Evolutionary conservation across 768 basidiomycete genomes (phyloP).

Genomic region (Rhodotorula graminis): DNA sequence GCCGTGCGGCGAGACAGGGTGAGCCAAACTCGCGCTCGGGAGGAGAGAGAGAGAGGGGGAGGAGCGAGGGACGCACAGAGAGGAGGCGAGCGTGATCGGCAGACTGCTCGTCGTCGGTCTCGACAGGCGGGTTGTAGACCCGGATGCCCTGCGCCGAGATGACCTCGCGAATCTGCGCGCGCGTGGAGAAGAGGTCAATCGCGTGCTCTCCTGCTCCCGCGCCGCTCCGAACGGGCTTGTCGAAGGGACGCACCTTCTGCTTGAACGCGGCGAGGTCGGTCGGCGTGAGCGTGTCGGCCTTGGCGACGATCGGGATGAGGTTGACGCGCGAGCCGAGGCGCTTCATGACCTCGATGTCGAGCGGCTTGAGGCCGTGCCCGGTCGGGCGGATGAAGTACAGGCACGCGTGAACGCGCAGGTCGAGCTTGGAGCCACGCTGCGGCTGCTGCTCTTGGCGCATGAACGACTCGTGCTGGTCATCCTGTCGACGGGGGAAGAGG

Average conservation of each 20-base stretch:
- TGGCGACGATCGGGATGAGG: conserved; percentile 93
- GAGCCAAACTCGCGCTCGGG: too few relatives aligned
- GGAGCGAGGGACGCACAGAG: conserved; percentile 42
- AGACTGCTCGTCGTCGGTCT: conserved; percentile 75
- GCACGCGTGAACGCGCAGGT: conserved; percentile 92
- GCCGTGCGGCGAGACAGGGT: too few relatives aligned
- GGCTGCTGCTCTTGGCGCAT: conserved; percentile 91
- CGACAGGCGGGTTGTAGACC: conserved; percentile 89
- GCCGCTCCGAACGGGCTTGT: too few relatives aligned
- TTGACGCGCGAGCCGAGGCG: conserved; percentile 96
- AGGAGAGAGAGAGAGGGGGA: neutral
- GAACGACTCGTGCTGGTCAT: conserved; percentile 51
- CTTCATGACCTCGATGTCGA: conserved; percentile 99
- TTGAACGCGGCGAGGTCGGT: conserved; percentile 88
- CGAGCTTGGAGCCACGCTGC: conserved; percentile 86
- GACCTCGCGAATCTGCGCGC: conserved; percentile 72
- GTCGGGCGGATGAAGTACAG: conserved; percentile 94
- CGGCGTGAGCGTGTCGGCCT: conserved; percentile 95
- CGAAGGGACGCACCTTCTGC: conserved; percentile 62
- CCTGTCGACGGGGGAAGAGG: conserved; percentile 20
- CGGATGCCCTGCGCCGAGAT: conserved; percentile 86
- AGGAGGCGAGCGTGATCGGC: conserved; percentile 84
- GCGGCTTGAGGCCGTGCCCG: conserved; percentile 90
- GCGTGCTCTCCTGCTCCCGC: too few relatives aligned
- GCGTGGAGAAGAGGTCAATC: neutral